phyloP scores from a whole-genome alignment of 805 yeast genomes.

The Metschnikowia lochheadii region DNA sequence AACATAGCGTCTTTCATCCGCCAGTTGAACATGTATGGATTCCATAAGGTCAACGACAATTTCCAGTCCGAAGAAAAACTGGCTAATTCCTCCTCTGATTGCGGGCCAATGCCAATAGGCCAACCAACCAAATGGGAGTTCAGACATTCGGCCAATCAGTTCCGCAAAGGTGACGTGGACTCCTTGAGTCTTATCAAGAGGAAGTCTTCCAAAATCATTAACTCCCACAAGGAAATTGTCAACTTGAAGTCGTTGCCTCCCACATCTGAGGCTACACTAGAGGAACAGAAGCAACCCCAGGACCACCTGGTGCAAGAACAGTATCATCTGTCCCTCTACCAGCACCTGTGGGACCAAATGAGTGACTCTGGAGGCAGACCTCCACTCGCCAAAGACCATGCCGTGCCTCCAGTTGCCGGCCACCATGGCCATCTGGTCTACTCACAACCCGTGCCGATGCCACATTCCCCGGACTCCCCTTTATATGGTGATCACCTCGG shows the following conservation, averaged over 20 bases:
- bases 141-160: constrained; percentile 73
- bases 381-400: constrained; percentile 2
- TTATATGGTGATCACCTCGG: constrained; percentile 7
- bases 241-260: constrained; percentile 32
- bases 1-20: constrained; percentile 42
- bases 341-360: constrained; percentile 19
- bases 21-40: constrained; percentile 44
- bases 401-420: constrained; percentile 6
- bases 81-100: constrained; percentile 9
- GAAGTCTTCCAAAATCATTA: constrained; percentile 48
- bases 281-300: constrained; percentile 2
- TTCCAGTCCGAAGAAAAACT: constrained; percentile 25
- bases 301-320: constrained; percentile 10
- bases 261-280: constrained; percentile 15
- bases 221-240: constrained; percentile 37
- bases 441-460: constrained; percentile 10
- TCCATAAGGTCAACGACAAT: constrained; percentile 41
- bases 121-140: constrained; percentile 69
- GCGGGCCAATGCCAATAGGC: constrained; percentile 17
- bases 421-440: constrained; percentile 10
- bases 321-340: constrained; percentile 19
- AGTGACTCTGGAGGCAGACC: constrained; percentile 2
- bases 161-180: constrained; percentile 77
- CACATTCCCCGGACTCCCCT: constrained; percentile 15
- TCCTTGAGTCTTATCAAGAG: constrained; percentile 73